A percentile compares a stretch with the other conserved stretches of the same genome.
phyloP scores from a whole-genome alignment of 1,139 yeast genomes.

The Yamadazyma dushanensis region DNA sequence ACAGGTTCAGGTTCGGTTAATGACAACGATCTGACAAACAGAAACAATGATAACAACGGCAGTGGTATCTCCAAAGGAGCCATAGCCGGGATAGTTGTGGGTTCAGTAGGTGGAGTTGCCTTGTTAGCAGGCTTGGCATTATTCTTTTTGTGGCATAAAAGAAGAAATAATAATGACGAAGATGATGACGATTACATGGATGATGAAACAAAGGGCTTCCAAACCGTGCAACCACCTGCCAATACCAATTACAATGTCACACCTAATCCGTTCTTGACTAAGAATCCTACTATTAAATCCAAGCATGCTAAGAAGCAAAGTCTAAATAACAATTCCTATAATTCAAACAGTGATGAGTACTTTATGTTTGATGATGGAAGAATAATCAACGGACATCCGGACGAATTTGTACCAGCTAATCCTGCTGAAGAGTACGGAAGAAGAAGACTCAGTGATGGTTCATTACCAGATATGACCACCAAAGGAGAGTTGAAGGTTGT shows the following conservation, averaged over 20 bases:
- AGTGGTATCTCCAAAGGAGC: constrained; percentile 54
- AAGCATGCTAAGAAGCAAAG: constrained; percentile 17
- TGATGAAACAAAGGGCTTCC: constrained; percentile 11
- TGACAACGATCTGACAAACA: constrained; percentile 7
- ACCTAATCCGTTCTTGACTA: constrained; percentile 24
- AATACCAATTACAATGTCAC: constrained; percentile 17
- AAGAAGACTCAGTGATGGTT: constrained; percentile 65
- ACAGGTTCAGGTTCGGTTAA: constrained; percentile 5
- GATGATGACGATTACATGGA: constrained; percentile 29
- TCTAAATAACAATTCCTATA: constrained; percentile 25
- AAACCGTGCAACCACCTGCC: constrained; percentile 34
- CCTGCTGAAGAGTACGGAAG: constrained; percentile 38
- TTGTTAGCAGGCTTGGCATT: constrained; percentile 36
- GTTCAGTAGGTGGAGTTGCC: constrained; percentile 54
- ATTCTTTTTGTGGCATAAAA: constrained; percentile 45
- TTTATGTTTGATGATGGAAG: constrained; percentile 21
- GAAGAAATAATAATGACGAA: constrained; percentile 31
- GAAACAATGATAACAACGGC: constrained; percentile 6
- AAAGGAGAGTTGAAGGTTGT: constrained; percentile 49
- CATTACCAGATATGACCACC: constrained; percentile 66
- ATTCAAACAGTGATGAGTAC: constrained; percentile 27
- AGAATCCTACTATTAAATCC: constrained; percentile 16
- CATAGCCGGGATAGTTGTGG: constrained; percentile 73
- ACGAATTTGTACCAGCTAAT: constrained; percentile 16
- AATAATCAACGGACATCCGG: constrained; percentile 10